Percentiles rank a stretch among this genome's conserved stretches.
phyloP scores from a whole-genome alignment of 2,329 filamentous ascomycete species.

The Aspergillus piperis region DNA sequence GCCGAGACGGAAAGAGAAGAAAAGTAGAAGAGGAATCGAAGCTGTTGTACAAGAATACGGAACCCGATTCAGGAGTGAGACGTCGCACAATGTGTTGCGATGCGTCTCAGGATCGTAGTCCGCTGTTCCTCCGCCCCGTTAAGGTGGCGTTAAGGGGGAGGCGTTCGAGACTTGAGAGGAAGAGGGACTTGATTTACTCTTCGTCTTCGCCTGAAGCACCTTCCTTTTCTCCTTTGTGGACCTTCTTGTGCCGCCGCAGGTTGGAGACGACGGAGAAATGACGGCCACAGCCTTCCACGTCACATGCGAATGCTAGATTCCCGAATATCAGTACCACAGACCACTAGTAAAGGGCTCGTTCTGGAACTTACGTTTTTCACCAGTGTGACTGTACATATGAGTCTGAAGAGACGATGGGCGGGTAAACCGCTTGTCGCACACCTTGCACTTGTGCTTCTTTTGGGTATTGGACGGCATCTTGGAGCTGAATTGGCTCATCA shows the following conservation, averaged over 20 bases:
- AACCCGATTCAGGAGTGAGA: slow-evolving; percentile 22
- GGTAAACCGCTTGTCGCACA: slow-evolving; percentile 97
- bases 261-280: slow-evolving; percentile 98
- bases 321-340: slow-evolving; percentile 22
- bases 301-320: slow-evolving; percentile 79
- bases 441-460: slow-evolving; percentile 99
- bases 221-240: slow-evolving; percentile 71
- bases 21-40: slow-evolving; percentile 27
- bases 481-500: slow-evolving; percentile 99
- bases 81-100: slow-evolving; percentile 16
- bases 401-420: slow-evolving; percentile 92
- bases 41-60: slow-evolving; percentile 36
- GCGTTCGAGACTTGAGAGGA: slow-evolving; percentile 17
- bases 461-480: slow-evolving; percentile 94
- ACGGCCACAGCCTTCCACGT: slow-evolving; percentile 90
- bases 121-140: slow-evolving; percentile 4
- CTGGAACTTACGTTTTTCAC: slow-evolving; percentile 86
- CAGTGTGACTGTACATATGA: slow-evolving; percentile 98
- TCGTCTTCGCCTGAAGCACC: slow-evolving; percentile 44
- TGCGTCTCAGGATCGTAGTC: slow-evolving; percentile 13
- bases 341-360: not conserved
- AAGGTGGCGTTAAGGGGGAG: slow-evolving; percentile 11
- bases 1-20: slow-evolving; percentile 26
- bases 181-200: slow-evolving; percentile 30
- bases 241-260: slow-evolving; percentile 88